Conservation (phyloP, 257 asterid genomes). For the Voacanga thouarsii region DNA sequence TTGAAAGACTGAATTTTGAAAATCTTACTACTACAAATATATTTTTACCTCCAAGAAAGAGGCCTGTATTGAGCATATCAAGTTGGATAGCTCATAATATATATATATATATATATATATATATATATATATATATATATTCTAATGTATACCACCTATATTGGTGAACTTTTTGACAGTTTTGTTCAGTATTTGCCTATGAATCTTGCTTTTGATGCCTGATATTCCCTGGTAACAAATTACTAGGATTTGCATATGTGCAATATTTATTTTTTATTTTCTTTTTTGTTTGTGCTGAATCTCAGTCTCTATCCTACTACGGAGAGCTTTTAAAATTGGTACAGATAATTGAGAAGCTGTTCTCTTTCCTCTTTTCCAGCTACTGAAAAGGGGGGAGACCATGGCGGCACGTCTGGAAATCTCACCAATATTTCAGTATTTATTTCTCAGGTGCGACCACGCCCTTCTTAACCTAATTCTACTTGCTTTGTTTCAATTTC, state of each 20-base stretch:
- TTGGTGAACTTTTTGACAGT: background rate
- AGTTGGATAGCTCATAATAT: background rate
- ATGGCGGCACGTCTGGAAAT: slow-evolving; percentile 41
- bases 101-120: too few species aligned
- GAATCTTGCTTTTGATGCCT: background rate
- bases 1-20: too few species aligned
- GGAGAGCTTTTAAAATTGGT: background rate
- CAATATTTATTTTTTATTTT: too few species aligned
- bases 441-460: too few species aligned
- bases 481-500: too few species aligned
- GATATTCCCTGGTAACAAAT: too few species aligned
- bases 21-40: too few species aligned
- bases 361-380: slow-evolving; percentile 9
- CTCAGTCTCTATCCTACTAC: background rate
- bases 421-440: too few species aligned
- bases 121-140: too few species aligned
- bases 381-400: slow-evolving; percentile 30
- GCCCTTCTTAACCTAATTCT: too few species aligned
- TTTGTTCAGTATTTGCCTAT: background rate
- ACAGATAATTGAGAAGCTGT: background rate
- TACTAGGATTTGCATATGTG: background rate
- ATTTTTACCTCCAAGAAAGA: too few species aligned
- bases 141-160: background rate
- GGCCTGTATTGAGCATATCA: background rate
- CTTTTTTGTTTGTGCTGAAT: background rate